Conservation (phyloP, 257 asterid genomes). For the Solanum piurae region DNA sequence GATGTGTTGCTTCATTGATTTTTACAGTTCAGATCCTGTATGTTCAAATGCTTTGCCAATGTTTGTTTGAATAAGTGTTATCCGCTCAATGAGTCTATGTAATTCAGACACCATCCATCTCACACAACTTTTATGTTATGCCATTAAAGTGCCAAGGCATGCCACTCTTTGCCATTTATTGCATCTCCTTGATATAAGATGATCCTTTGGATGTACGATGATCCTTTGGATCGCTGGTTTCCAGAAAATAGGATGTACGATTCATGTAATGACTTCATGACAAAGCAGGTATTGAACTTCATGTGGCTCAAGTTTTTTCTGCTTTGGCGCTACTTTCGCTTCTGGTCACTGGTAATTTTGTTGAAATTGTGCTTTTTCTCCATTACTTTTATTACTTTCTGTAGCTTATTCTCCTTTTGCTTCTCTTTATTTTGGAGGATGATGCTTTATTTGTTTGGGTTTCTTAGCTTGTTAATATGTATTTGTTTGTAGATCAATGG, state of each 20-base stretch:
- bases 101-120: background rate
- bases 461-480: slow-evolving; percentile 6
- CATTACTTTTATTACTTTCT: background rate
- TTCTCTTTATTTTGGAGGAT: background rate
- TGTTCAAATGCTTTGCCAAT: background rate
- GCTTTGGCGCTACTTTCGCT: slow-evolving; percentile 91
- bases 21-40: background rate
- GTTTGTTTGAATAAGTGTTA: background rate
- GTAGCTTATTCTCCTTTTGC: background rate
- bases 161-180: background rate
- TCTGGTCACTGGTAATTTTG: slow-evolving; percentile 81
- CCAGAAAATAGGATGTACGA: background rate
- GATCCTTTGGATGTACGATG: background rate
- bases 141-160: background rate
- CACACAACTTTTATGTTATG: background rate
- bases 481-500: slow-evolving; percentile 57
- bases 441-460: background rate
- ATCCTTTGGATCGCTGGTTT: background rate
- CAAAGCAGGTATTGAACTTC: slow-evolving; percentile 75
- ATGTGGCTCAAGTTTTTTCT: slow-evolving; percentile 97
- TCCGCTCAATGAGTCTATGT: background rate
- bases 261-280: background rate
- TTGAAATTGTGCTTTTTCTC: slow-evolving; percentile 1
- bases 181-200: background rate
- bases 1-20: background rate